Conservation (phyloP, 345 rosid genomes). For the Eucalyptus curtisii region DNA sequence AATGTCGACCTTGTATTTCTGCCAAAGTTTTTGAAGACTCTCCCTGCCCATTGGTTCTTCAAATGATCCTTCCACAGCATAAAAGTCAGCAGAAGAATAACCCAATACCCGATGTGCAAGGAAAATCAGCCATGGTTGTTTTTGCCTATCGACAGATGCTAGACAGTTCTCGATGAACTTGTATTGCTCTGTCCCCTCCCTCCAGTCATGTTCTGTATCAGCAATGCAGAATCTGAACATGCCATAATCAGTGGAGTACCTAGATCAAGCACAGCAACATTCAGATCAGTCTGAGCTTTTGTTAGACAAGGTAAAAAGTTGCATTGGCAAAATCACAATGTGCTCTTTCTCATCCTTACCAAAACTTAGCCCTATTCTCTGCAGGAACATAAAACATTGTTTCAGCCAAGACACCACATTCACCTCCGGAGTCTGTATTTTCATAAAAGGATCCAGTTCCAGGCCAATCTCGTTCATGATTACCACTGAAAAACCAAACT, state of each 20-base stretch:
- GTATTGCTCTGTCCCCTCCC: constrained; percentile 68
- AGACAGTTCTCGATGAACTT: constrained; percentile 56
- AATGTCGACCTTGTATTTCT: constrained; percentile 71
- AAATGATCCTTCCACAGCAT: constrained; percentile 41
- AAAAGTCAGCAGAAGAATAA: constrained; percentile 45
- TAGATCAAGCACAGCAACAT: neutral
- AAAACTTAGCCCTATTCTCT: constrained; percentile 50
- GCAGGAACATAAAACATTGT: constrained; percentile 43
- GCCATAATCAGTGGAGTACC: constrained; percentile 68
- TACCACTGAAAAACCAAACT: constrained; percentile 32
- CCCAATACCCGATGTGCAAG: constrained; percentile 71
- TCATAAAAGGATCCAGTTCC: constrained; percentile 47
- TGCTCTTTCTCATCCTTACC: constrained; percentile 13
- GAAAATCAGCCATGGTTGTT: constrained; percentile 84
- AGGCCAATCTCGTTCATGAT: constrained; percentile 82
- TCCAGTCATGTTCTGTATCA: constrained; percentile 79
- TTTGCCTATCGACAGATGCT: constrained; percentile 59
- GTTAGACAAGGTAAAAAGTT: neutral
- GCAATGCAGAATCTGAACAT: constrained; percentile 80
- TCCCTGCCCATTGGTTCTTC: constrained; percentile 78
- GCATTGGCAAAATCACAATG: neutral
- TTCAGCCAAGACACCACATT: constrained; percentile 45
- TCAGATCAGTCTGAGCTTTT: neutral
- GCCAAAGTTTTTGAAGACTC: constrained; percentile 74
- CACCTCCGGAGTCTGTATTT: constrained; percentile 36